phyloP scores from a whole-genome alignment of 495 filamentous ascomycete species.

The Hyaloscypha bicolor region DNA sequence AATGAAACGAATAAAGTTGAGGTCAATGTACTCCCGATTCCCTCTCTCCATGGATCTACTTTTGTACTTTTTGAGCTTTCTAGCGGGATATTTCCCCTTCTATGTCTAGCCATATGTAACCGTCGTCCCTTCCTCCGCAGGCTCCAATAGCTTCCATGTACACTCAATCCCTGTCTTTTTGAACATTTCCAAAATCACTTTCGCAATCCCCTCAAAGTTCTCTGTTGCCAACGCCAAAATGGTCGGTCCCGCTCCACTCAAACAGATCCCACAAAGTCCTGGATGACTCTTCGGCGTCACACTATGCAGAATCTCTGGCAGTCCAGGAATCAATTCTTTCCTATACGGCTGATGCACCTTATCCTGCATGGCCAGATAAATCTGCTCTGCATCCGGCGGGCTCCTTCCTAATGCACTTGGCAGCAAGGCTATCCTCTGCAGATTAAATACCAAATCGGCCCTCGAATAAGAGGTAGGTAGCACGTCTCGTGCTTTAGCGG shows the following conservation, averaged over 20 bases:
- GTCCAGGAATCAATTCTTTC: slow-evolving; percentile 81
- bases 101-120: slow-evolving; percentile 48
- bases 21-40: not conserved
- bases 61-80: too few relatives aligned
- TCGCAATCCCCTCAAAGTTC: slow-evolving; percentile 83
- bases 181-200: slow-evolving; percentile 71
- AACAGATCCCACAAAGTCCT: slow-evolving; percentile 87
- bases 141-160: slow-evolving; percentile 84
- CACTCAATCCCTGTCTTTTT: slow-evolving; percentile 71
- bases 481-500: slow-evolving; percentile 81
- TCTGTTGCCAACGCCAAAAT: slow-evolving; percentile 89
- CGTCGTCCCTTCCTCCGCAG: slow-evolving; percentile 79
- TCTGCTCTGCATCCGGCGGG: slow-evolving; percentile 89
- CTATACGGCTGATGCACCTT: slow-evolving; percentile 96
- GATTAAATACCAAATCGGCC: slow-evolving; percentile 87
- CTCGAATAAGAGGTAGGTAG: slow-evolving; percentile 75
- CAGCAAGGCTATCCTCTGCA: slow-evolving; percentile 87
- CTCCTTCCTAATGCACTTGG: slow-evolving; percentile 82
- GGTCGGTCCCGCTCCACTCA: slow-evolving; percentile 92
- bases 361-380: slow-evolving; percentile 97
- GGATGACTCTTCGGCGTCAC: slow-evolving; percentile 84
- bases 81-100: not conserved
- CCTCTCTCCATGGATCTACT: too few relatives aligned
- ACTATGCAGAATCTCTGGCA: slow-evolving; percentile 85
- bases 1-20: not conserved